A percentile compares a stretch with the other conserved stretches of the same genome.
phyloP scores from a whole-genome alignment of 768 basidiomycete species.

The Pisolithus albus region DNA sequence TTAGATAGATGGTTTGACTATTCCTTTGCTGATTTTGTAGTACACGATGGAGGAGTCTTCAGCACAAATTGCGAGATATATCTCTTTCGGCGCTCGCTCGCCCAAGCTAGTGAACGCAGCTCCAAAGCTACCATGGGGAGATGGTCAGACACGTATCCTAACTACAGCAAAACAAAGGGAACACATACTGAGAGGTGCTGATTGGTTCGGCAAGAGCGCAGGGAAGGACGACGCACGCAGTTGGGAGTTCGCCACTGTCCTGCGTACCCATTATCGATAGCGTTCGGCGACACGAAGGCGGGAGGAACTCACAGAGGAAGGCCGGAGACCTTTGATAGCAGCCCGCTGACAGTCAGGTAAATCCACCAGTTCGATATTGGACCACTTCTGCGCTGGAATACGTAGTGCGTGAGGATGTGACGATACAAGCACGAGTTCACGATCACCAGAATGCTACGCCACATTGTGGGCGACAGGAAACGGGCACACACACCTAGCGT shows the following conservation, averaged over 20 bases:
- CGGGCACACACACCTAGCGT: constrained; percentile 41
- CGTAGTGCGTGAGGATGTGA: not conserved
- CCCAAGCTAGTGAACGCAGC: constrained; percentile 48
- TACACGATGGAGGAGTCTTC: constrained; percentile 81
- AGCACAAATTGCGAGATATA: constrained; percentile 66
- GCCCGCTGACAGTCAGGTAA: constrained; percentile 47
- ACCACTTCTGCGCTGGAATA: constrained; percentile 64
- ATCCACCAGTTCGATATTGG: constrained; percentile 55
- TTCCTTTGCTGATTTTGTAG: constrained; percentile 72
- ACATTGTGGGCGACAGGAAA: not conserved
- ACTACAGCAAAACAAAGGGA: not conserved
- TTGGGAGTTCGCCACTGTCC: constrained; percentile 34
- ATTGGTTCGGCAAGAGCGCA: constrained; percentile 62
- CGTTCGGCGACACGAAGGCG: not conserved
- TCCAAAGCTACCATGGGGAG: constrained; percentile 40
- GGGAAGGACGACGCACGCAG: constrained; percentile 43
- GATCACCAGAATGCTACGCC: not conserved
- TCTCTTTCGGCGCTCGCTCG: constrained; percentile 29
- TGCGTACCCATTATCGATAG: constrained; percentile 14
- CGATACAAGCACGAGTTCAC: no score
- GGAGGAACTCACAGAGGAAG: constrained; percentile 37
- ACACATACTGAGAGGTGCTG: constrained; percentile 53
- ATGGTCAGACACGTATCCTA: no score
- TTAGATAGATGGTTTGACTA: constrained; percentile 64
- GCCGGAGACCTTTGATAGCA: constrained; percentile 53